phyloP scores from a whole-genome alignment of 108 stramenopile species.

The Pseudonitzschia multiseries region DNA sequence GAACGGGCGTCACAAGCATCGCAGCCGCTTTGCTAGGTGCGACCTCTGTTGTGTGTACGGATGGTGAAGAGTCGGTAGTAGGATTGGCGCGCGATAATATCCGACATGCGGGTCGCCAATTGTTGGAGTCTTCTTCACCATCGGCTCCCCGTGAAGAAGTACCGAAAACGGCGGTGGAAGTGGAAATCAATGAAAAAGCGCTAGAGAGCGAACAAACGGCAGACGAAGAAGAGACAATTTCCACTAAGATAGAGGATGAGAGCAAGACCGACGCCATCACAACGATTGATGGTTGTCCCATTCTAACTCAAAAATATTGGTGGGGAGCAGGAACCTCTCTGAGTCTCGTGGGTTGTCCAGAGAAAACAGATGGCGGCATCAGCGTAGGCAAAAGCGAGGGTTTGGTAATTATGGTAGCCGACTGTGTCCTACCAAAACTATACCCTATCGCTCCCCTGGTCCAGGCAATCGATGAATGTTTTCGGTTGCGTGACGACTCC shows the following conservation, averaged over 20 bases:
- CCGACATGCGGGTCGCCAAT: slow-evolving; percentile 21
- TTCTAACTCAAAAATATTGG: slow-evolving; percentile 55
- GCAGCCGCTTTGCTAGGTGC: slow-evolving; percentile 80
- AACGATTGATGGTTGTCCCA: slow-evolving; percentile 35
- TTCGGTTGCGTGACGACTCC: slow-evolving; percentile 1
- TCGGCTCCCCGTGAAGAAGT: not conserved
- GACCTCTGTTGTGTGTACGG: slow-evolving; percentile 64
- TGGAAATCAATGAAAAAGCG: not conserved
- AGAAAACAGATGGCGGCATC: not conserved
- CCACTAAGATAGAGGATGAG: not conserved
- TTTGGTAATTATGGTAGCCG: slow-evolving; percentile 55
- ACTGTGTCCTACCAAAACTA: slow-evolving; percentile 90
- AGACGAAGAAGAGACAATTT: not conserved
- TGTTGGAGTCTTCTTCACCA: not conserved
- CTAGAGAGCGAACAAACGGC: not conserved
- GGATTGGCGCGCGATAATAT: slow-evolving; percentile 69
- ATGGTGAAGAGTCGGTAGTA: slow-evolving; percentile 74
- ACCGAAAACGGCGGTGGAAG: slow-evolving; percentile 1
- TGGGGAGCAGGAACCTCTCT: slow-evolving; percentile 50
- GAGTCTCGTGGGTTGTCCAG: not conserved
- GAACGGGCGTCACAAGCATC: slow-evolving; percentile 80
- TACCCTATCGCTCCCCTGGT: slow-evolving; percentile 90
- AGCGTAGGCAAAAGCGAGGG: slow-evolving; percentile 2
- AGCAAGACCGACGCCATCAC: not conserved
- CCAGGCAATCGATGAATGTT: slow-evolving; percentile 66